A percentile compares a stretch with the other conserved stretches of the same genome.
Conservation (phyloP, 2,329 filamentous ascomycete species). For the Colletotrichum lupini region DNA sequence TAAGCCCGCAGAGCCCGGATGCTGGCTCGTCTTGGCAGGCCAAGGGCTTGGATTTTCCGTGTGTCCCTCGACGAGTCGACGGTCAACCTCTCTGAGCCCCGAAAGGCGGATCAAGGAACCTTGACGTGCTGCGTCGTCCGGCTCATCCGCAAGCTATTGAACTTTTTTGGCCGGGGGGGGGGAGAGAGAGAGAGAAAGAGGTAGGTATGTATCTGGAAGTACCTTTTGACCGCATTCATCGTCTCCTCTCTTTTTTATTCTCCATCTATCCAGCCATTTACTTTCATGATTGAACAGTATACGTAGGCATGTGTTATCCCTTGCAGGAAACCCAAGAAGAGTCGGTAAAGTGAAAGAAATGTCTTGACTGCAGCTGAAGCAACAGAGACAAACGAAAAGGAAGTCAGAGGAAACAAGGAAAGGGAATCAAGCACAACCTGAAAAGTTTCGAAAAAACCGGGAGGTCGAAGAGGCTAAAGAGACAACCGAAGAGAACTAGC, state of each 20-base stretch:
- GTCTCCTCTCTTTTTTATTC: not conserved
- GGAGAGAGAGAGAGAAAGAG: not conserved
- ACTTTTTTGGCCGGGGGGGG: not conserved
- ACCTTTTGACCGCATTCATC: not conserved
- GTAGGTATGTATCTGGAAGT: not conserved
- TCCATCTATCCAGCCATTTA: not conserved
- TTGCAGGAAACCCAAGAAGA: not conserved
- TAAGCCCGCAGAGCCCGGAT: conserved; percentile 14
- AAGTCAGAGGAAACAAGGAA: not conserved
- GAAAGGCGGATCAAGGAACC: conserved; percentile 22
- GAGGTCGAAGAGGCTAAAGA: not conserved
- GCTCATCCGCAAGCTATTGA: conserved; percentile 25
- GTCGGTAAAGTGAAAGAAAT: not conserved
- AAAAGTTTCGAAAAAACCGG: not conserved
- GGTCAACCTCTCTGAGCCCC: not conserved
- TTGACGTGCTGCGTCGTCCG: conserved; percentile 32
- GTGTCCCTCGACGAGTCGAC: no score
- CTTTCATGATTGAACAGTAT: not conserved
- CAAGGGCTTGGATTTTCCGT: conserved; percentile 20
- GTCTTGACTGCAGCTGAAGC: not conserved
- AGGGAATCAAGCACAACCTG: not conserved
- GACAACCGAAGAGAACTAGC: not conserved
- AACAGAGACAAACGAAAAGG: not conserved
- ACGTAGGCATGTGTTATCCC: not conserved
- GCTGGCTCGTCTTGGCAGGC: conserved; percentile 22